phyloP scores from a whole-genome alignment of 768 basidiomycete species.

The Tricholoma sp. region DNA sequence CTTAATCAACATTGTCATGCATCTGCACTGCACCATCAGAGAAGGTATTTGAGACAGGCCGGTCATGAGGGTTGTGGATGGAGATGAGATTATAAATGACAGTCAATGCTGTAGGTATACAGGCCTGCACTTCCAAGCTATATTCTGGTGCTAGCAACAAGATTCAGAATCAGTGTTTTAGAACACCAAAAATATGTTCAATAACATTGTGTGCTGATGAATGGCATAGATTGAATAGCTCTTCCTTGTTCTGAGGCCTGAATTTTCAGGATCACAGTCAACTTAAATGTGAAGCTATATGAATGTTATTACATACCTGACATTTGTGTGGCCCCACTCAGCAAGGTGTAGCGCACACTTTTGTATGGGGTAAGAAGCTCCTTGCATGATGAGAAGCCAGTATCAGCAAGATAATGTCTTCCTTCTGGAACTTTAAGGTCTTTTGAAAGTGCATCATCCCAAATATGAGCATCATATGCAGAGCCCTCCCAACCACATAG shows the following conservation, averaged over 20 bases:
- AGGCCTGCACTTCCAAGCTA: conserved; percentile 10
- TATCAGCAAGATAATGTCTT: no score
- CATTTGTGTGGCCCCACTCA: conserved; percentile 16
- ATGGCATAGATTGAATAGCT: conserved; percentile 23
- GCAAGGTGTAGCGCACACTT: conserved; percentile 22
- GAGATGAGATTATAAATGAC: conserved; percentile 15
- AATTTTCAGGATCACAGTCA: not conserved
- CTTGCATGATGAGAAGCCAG: no score
- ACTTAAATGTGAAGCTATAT: not conserved
- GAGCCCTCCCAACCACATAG: conserved; percentile 24
- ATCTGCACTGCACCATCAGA: no score
- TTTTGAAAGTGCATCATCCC: conserved; percentile 9
- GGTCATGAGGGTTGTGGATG: no score
- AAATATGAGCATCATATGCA: conserved; percentile 15
- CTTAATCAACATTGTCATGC: not conserved
- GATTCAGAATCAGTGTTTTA: no score
- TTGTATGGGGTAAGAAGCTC: no score
- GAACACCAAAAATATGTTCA: conserved; percentile 23
- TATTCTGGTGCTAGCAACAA: no score
- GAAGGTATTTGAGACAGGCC: no score
- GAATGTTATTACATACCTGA: conserved; percentile 1
- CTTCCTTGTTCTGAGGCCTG: no score
- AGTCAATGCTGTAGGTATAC: conserved; percentile 13
- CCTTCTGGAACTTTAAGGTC: conserved; percentile 11
- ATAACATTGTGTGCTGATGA: conserved; percentile 19